Conservation (phyloP, 148 eudicot genomes). For the Diospyros kaki region DNA sequence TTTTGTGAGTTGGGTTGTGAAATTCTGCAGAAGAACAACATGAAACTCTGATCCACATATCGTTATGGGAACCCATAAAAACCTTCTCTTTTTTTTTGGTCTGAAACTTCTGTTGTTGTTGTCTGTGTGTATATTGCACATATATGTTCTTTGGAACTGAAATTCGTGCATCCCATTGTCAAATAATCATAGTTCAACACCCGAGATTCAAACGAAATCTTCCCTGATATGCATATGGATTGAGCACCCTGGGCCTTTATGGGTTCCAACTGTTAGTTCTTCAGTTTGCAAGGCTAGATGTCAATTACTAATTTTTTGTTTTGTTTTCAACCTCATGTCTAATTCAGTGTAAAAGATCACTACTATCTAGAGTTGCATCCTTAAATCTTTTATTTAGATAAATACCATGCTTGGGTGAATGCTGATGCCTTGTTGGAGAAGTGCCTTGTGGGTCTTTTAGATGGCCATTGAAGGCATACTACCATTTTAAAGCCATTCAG, state of each 20-base stretch:
- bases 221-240: not conserved
- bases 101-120: too few relatives aligned
- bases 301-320: not conserved
- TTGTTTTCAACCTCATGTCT: not conserved
- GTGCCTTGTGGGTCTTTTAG: slow-evolving; percentile 83
- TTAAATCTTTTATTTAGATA: slow-evolving; percentile 51
- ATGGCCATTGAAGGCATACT: slow-evolving; percentile 28
- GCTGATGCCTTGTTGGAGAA: slow-evolving; percentile 84
- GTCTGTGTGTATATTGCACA: too few relatives aligned
- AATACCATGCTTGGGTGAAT: slow-evolving; percentile 98
- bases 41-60: not conserved
- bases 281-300: not conserved
- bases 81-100: too few relatives aligned
- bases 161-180: too few relatives aligned
- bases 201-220: not conserved
- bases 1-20: not conserved
- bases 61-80: not conserved
- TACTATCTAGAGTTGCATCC: slow-evolving; percentile 19
- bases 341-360: not conserved
- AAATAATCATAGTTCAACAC: too few relatives aligned
- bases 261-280: too few relatives aligned
- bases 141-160: too few relatives aligned
- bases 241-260: not conserved
- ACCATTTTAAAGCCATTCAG: not conserved
- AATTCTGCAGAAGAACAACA: not conserved